phyloP scores from a whole-genome alignment of 2,329 filamentous ascomycete species.

The Remersonia thermophila region DNA sequence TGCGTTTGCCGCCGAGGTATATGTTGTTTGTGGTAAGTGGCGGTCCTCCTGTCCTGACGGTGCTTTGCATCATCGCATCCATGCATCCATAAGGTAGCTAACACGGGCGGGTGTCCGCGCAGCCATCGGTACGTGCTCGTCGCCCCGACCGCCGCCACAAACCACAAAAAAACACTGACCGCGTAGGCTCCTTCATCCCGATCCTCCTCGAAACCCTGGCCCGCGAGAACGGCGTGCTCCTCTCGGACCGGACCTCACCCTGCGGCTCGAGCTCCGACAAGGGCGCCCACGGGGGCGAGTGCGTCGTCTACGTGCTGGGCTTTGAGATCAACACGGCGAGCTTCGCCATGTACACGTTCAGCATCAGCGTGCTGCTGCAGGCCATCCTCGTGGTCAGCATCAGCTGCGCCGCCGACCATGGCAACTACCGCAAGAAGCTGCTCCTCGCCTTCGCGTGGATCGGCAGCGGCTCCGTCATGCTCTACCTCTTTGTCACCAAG shows the following conservation, averaged over 20 bases:
- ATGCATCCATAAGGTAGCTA: too few species aligned
- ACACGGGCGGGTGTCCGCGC: too few species aligned
- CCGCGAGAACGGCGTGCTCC: constrained; percentile 77
- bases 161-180: not conserved
- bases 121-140: too few species aligned
- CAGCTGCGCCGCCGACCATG: constrained; percentile 90
- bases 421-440: constrained; percentile 78
- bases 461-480: constrained; percentile 74
- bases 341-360: constrained; percentile 97
- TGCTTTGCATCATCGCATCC: too few species aligned
- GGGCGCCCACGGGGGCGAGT: constrained; percentile 40
- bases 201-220: constrained; percentile 91
- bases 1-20: constrained; percentile 91
- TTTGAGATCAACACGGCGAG: constrained; percentile 87
- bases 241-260: constrained; percentile 62
- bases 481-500: constrained; percentile 68
- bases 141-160: too few species aligned
- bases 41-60: not conserved
- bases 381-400: constrained; percentile 89
- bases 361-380: constrained; percentile 78
- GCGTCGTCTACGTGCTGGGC: constrained; percentile 70
- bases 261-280: constrained; percentile 56
- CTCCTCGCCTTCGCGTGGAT: constrained; percentile 73
- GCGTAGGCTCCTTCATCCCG: constrained; percentile 77
- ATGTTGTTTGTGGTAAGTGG: constrained; percentile 76